Percentiles rank a stretch among this genome's conserved stretches.
These are phyloP conservation scores for Schoenoplectus triqueter DNA, from an alignment of 202 grass and related monocot species.

Conservation along the genomic window DNA sequence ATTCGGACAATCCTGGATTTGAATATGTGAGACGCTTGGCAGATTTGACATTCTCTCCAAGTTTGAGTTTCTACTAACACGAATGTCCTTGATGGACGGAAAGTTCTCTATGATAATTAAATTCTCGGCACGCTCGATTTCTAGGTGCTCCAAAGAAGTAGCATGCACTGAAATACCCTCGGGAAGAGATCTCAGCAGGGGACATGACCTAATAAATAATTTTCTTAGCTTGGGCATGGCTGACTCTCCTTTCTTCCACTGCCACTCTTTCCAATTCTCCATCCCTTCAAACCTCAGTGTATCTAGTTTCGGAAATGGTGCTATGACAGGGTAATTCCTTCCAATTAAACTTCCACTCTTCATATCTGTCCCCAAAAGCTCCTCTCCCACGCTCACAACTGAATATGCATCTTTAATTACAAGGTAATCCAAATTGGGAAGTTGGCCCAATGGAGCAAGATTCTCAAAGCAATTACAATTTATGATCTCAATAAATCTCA, in stretches of 20 bases:
- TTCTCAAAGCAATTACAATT: no score
- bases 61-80: slow-evolving; percentile 25
- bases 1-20: slow-evolving; percentile 12
- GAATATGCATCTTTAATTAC: no score
- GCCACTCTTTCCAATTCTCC: slow-evolving; percentile 42
- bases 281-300: slow-evolving; percentile 34
- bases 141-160: slow-evolving; percentile 25
- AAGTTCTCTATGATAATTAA: neutral
- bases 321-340: neutral
- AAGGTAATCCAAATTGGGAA: no score
- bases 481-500: no score
- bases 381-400: no score
- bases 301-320: slow-evolving; percentile 31
- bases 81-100: neutral
- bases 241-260: slow-evolving; percentile 26
- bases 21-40: slow-evolving; percentile 19
- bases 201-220: slow-evolving; percentile 29
- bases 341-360: neutral
- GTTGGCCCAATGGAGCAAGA: no score
- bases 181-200: slow-evolving; percentile 38
- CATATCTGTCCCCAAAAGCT: neutral
- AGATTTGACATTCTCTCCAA: slow-evolving; percentile 36
- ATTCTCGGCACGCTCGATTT: neutral
- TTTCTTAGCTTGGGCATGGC: slow-evolving; percentile 39
- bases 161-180: slow-evolving; percentile 36